Evolutionary conservation across 169 alveolate species (phyloP), one percentile per base, ranked within the genome.

Genomic region (Perkinsus olseni): DNA sequence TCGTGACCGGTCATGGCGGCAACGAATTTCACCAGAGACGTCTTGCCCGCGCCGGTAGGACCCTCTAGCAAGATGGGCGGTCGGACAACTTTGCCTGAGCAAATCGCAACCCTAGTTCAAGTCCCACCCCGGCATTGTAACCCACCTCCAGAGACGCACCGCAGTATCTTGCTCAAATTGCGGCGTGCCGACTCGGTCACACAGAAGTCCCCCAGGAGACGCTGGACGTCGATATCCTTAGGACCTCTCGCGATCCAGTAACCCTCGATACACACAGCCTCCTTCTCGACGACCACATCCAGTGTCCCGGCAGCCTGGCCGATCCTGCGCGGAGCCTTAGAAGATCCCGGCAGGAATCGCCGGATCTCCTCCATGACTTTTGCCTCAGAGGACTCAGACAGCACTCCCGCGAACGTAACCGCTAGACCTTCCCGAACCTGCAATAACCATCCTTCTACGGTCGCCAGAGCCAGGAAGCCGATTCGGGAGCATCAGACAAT

Each of bases 31-130:
- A 99, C 99, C 92, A 99, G 95, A 13, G 99, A 97, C 20, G 99
- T 99, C 95, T 99, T 99, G 31, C 99, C 99, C 3, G 99, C 98
- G 13, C 99, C 98, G 28, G 99, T 99, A 0, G 99, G 99, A 0
- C 99, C 99, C 95, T 99, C 99, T 93, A 99, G 97, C 92, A 99
- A 97, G 34, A 99, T 97, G 6, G 99, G 99, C 74, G 99, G 98
- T 39, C 99, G 96, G 74, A 98, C 92, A 96, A 96, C 82, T 94
- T 94, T 74, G 98, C 98, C 93, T 97, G 96, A 39, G 17, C 31
- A 4, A 28, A 62, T 40, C 50, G 11, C 11, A 40, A 6, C 50
- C 82, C 31, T 24, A 62, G 82, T 62, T 62, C 82, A 62, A 62
- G 17, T 24, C 13, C 34, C 82, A 62, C 31, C 28, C 1, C 28